These are phyloP conservation scores for Botrytis paeoniae DNA, from an alignment of 2,329 filamentous ascomycete genomes.

Conservation along the genomic window DNA sequence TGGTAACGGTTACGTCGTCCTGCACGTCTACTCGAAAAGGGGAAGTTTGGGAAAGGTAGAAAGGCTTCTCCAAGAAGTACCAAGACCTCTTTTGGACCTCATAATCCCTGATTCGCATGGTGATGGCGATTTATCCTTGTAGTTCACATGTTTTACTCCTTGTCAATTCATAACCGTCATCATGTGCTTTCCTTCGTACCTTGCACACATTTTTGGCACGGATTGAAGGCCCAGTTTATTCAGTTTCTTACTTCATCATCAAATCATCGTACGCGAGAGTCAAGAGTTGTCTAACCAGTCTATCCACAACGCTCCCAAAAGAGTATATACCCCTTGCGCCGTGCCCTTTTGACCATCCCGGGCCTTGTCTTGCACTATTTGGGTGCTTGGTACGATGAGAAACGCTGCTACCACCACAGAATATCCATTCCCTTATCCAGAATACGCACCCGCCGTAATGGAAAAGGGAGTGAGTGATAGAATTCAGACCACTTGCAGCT, in stretches of 20 bases:
- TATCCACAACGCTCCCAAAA: background rate
- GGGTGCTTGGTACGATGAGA: slow-evolving; percentile 4
- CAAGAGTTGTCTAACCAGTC: background rate
- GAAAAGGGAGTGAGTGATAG: slow-evolving; percentile 15
- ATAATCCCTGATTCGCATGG: slow-evolving; percentile 15
- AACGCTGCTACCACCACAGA: slow-evolving; percentile 4
- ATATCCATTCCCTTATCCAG: slow-evolving; percentile 6
- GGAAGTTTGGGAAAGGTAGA: background rate
- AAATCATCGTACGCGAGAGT: background rate
- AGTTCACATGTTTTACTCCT: slow-evolving; percentile 17
- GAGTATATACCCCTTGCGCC: slow-evolving; percentile 2
- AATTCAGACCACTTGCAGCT: slow-evolving; percentile 16
- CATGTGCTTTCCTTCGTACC: background rate
- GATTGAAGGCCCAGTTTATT: background rate
- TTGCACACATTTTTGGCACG: slow-evolving; percentile 1
- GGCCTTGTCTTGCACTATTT: slow-evolving; percentile 10
- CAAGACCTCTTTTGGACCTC: background rate
- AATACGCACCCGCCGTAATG: slow-evolving; percentile 11
- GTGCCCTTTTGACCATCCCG: slow-evolving; percentile 7
- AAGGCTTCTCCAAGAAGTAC: background rate
- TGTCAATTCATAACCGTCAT: background rate
- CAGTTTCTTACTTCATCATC: background rate
- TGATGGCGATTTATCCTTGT: slow-evolving; percentile 20
- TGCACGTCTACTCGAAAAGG: slow-evolving; percentile 14
- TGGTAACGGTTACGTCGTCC: background rate